Evolutionary conservation across 176 grass and related monocot species (phyloP), one percentile per base, ranked within the genome.

Genomic region (Melocanna baccifera): DNA sequence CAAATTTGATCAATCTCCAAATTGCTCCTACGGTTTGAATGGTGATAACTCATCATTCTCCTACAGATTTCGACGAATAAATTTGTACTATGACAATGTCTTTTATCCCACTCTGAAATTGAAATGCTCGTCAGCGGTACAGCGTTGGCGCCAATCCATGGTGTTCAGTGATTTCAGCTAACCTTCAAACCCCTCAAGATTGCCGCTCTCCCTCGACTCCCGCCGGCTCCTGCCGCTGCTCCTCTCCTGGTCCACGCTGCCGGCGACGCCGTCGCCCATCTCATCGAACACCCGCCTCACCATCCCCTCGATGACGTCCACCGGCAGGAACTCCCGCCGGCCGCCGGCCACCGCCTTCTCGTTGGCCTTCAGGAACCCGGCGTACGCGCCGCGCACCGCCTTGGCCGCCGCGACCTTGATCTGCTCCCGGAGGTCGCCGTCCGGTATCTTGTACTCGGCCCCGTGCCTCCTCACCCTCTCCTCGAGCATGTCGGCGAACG

Each of bases 381-480:
- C 89, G 67, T 94, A 94, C 15, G 92, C 81, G 48, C 77, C 81
- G 52, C 69, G 83, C 84, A 91, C 87, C 19, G 68, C 72, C 72
- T 85, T 94, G 36, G 76, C 82, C 72, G 65, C 72, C 6, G 87
- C 80, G 6, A 71, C 19, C 81, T 81, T 89, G 74, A 94, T 91
- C 89, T 94, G 92, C 62, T 55, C 77, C 56, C 87, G 69, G 25
- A 94, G 92, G 8, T 91, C 89, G 13, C 59, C 77, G 72, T 91
- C 87, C 1, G 81, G 89, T 43, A 94, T 84, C 71, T 77, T 84
- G 71, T 89, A 91, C 66, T 85, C 65, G 0, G 20, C 69, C 1
- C 53, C 72, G 59, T 94, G 92, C 67, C 62, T 39, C 51, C 87
- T 68, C 67, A 80, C 70, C 51, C 41, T 67, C 29, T 87, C 84